Percentiles rank a stretch among this genome's conserved stretches.
These are phyloP conservation scores for Cutaneotrichosporon sp. DNA, from an alignment of 1,284 basidiomycete genomes.

Conservation along the genomic window DNA sequence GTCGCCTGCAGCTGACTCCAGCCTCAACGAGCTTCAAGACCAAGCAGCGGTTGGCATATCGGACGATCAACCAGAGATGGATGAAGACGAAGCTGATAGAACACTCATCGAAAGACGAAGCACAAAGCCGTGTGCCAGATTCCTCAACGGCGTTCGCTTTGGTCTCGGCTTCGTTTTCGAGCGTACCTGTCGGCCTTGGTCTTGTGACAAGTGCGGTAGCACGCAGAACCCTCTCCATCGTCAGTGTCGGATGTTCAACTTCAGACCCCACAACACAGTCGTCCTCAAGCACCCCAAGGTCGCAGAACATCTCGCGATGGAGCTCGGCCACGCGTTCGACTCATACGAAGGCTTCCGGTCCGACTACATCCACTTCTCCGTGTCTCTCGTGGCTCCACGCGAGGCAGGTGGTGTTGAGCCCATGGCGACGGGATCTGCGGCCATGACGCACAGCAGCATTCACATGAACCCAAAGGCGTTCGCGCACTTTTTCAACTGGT, in stretches of 20 bases:
- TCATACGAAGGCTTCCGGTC: conserved; percentile 89
- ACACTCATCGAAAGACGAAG: conserved; percentile 20
- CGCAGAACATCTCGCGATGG: conserved; percentile 47
- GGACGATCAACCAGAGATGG: conserved; percentile 13
- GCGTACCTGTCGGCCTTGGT: conserved; percentile 71
- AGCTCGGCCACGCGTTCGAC: conserved; percentile 59
- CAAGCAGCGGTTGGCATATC: conserved; percentile 53
- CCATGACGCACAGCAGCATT: conserved; percentile 65
- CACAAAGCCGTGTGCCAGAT: conserved; percentile 70
- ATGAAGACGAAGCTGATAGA: conserved; percentile 8
- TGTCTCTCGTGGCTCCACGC: conserved; percentile 73
- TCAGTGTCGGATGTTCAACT: conserved; percentile 76
- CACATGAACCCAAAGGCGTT: conserved; percentile 86
- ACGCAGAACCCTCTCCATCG: conserved; percentile 65
- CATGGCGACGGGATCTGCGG: conserved; percentile 19
- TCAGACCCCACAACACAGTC: conserved; percentile 79
- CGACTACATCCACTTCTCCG: conserved; percentile 88
- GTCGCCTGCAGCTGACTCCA: conserved; percentile 17
- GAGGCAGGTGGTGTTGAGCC: conserved; percentile 21
- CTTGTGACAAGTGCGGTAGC: conserved; percentile 62
- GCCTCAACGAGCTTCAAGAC: conserved; percentile 56
- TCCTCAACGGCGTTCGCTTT: conserved; percentile 85
- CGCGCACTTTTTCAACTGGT: conserved; percentile 92
- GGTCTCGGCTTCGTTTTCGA: conserved; percentile 84
- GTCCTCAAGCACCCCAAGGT: conserved; percentile 60